Conservation (phyloP, 2,329 filamentous ascomycete genomes). For the Fusarium floridanum region DNA sequence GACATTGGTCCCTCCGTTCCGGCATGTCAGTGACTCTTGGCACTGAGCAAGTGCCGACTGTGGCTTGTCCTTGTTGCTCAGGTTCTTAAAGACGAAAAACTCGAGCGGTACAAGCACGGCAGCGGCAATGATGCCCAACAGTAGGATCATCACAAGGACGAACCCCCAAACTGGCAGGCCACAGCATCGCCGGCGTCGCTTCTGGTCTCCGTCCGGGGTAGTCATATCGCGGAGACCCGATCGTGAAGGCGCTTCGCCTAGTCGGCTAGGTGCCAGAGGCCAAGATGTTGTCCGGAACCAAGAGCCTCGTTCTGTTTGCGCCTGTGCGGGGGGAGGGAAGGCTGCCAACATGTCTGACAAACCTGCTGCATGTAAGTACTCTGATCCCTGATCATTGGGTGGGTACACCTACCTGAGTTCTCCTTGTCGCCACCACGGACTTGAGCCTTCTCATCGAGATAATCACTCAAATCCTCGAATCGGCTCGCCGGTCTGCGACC, state of each 20-base stretch:
- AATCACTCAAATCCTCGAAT: constrained; percentile 66
- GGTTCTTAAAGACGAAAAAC: constrained; percentile 71
- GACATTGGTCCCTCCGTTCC: constrained; percentile 85
- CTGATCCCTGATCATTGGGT: constrained; percentile 47
- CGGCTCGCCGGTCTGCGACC: constrained; percentile 76
- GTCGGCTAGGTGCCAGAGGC: constrained; percentile 58
- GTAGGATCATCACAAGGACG: constrained; percentile 71
- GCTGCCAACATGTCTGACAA: constrained; percentile 75
- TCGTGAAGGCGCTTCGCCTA: constrained; percentile 38
- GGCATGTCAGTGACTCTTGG: constrained; percentile 72
- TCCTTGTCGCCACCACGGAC: constrained; percentile 56
- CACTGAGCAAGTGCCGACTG: constrained; percentile 65
- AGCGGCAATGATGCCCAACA: constrained; percentile 80
- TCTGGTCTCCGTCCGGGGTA: constrained; percentile 45
- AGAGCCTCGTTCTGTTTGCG: constrained; percentile 57
- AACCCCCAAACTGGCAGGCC: constrained; percentile 87
- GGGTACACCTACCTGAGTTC: constrained; percentile 51
- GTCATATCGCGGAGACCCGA: constrained; percentile 34
- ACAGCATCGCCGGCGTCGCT: constrained; percentile 76
- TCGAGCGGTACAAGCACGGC: constrained; percentile 84
- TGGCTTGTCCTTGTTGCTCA: constrained; percentile 52
- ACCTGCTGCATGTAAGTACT: constrained; percentile 64
- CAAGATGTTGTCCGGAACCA: constrained; percentile 61
- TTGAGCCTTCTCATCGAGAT: constrained; percentile 59
- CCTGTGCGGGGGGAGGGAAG: constrained; percentile 71